A percentile compares a stretch with the other conserved stretches of the same genome.
phyloP scores from a whole-genome alignment of 352 stramenopile genomes.

The Phytophthora crassamura region DNA sequence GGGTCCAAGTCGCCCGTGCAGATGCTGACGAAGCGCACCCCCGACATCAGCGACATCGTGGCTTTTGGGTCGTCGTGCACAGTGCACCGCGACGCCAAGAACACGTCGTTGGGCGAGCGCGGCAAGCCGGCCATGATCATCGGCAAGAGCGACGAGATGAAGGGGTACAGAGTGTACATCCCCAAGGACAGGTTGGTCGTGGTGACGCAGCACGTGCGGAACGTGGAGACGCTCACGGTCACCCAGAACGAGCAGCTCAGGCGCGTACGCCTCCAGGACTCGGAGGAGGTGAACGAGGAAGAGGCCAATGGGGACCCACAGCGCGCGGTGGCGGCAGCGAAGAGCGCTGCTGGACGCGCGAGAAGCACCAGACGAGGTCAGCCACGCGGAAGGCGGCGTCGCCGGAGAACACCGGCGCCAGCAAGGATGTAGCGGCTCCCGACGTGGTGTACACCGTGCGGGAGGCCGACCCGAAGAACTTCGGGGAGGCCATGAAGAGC shows the following conservation, averaged over 20 bases:
- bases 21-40: constrained; percentile 1
- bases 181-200: constrained; percentile 13
- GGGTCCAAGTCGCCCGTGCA: constrained; percentile 7
- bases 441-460: constrained; percentile 9
- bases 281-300: constrained; percentile 18
- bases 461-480: constrained; percentile 19
- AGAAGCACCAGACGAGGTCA: no score
- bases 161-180: no score
- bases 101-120: constrained; percentile 11
- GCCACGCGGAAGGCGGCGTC: no score
- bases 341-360: no score
- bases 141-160: constrained; percentile 24
- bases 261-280: neutral
- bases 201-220: constrained; percentile 3
- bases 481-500: constrained; percentile 19
- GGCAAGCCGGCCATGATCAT: constrained; percentile 14
- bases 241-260: constrained; percentile 3
- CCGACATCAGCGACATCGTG: constrained; percentile 9
- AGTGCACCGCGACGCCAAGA: no score
- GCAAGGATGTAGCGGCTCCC: neutral
- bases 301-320: no score
- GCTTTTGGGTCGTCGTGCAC: constrained; percentile 21
- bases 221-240: constrained; percentile 5
- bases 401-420: no score
- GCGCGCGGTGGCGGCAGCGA: no score